A percentile compares a stretch with the other conserved stretches of the same genome.
Evolutionary conservation across 2,329 filamentous ascomycete genomes (phyloP).

Genomic region (Trichoderma sp.): DNA sequence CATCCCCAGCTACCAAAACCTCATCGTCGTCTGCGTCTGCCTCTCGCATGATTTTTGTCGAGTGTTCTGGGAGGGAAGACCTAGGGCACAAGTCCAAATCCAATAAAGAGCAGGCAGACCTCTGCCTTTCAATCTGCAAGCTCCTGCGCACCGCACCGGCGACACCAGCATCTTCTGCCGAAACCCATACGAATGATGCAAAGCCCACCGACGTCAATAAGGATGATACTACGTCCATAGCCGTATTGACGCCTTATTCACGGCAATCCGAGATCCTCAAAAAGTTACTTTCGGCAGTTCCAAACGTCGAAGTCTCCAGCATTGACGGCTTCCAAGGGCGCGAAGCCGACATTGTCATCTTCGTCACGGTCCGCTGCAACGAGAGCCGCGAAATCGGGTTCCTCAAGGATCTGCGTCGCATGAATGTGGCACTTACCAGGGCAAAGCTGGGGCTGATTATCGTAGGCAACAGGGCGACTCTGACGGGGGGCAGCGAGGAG

Average conservation of each 20-base stretch:
- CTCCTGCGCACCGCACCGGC: slow-evolving; percentile 33
- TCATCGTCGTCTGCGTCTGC: background rate
- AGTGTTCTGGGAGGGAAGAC: slow-evolving; percentile 43
- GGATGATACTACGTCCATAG: slow-evolving; percentile 28
- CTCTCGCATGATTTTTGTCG: slow-evolving; percentile 41
- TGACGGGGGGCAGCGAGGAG: slow-evolving; percentile 32
- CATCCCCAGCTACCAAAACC: slow-evolving; percentile 29
- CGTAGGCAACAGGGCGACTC: slow-evolving; percentile 38
- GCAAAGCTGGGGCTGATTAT: slow-evolving; percentile 43
- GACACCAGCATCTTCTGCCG: slow-evolving; percentile 2
- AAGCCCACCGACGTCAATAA: background rate
- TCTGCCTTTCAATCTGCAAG: slow-evolving; percentile 43
- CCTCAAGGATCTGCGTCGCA: slow-evolving; percentile 45
- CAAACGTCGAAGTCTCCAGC: slow-evolving; percentile 43
- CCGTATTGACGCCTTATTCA: slow-evolving; percentile 49
- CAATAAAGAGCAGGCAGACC: slow-evolving; percentile 44
- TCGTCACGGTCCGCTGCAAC: slow-evolving; percentile 49
- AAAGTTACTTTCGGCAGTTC: slow-evolving; percentile 32
- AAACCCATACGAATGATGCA: background rate
- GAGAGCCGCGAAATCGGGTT: slow-evolving; percentile 45
- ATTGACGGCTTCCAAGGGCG: slow-evolving; percentile 50
- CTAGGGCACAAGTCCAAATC: slow-evolving; percentile 45
- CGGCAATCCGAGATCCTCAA: slow-evolving; percentile 43
- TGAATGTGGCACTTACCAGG: slow-evolving; percentile 49
- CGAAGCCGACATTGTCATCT: slow-evolving; percentile 49